Percentiles rank a stretch among this genome's conserved stretches.
Evolutionary conservation across 2,329 filamentous ascomycete species (phyloP).

Genomic region (Sporothrix phasma): DNA sequence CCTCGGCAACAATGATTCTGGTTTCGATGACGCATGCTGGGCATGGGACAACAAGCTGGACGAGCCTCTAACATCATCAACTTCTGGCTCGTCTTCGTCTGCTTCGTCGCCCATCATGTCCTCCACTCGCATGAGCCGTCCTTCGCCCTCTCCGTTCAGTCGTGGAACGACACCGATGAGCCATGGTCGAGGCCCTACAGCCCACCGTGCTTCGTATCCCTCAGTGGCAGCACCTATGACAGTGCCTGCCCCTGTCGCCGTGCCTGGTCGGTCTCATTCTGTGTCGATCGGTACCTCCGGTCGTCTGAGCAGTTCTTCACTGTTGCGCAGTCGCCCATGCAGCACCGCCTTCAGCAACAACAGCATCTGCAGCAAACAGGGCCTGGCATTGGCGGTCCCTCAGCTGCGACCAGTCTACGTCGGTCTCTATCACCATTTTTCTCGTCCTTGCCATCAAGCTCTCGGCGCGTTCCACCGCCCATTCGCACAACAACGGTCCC

Average conservation of each 20-base stretch:
- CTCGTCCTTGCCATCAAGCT: background rate
- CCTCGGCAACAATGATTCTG: background rate
- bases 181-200: background rate
- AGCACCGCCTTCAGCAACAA: conserved; percentile 19
- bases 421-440: conserved; percentile 18
- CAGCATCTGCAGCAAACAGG: conserved; percentile 19
- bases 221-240: conserved; percentile 24
- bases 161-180: conserved; percentile 1
- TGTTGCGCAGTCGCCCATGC: conserved; percentile 28
- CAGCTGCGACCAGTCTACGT: background rate
- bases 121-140: background rate
- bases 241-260: background rate
- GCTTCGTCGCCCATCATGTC: conserved; percentile 19
- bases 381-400: background rate
- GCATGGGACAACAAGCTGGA: conserved; percentile 56
- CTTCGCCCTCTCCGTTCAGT: conserved; percentile 12
- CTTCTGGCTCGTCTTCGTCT: conserved; percentile 20
- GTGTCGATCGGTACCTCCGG: conserved; percentile 1
- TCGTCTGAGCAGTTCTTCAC: conserved; percentile 34
- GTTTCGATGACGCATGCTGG: conserved; percentile 52
- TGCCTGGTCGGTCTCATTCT: conserved; percentile 3
- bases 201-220: background rate
- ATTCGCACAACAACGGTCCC: conserved; percentile 46
- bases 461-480: conserved; percentile 33
- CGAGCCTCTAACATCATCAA: conserved; percentile 37